Percentiles rank a stretch among this genome's conserved stretches.
Evolutionary conservation across 352 stramenopile genomes (phyloP).

Genomic region (Phytophthora ramorum): DNA sequence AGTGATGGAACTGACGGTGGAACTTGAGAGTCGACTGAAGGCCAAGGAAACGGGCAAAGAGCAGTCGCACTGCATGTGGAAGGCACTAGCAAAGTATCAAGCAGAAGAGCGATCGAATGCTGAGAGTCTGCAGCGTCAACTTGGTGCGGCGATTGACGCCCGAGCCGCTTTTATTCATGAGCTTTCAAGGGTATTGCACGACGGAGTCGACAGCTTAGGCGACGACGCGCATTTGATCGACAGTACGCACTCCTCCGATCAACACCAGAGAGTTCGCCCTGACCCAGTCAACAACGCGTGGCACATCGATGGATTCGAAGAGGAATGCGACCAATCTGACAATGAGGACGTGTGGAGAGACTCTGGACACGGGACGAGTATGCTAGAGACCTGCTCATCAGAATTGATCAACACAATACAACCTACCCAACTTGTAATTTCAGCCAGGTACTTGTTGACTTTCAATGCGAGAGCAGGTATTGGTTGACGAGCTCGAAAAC

Average conservation of each 20-base stretch:
- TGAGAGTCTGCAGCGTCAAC: conserved; percentile 12
- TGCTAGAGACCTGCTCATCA: neutral
- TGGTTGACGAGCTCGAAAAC: too few relatives aligned
- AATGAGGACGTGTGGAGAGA: conserved; percentile 5
- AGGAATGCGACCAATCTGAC: neutral
- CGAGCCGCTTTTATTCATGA: conserved; percentile 15
- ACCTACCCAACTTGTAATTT: neutral
- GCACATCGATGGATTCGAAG: neutral
- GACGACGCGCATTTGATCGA: conserved; percentile 3
- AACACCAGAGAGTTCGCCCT: conserved; percentile 2
- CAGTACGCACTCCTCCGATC: neutral
- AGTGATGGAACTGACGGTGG: conserved; percentile 18
- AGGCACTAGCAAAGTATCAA: conserved; percentile 11
- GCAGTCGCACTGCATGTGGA: conserved; percentile 1
- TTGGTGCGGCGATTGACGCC: conserved; percentile 13
- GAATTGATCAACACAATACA: neutral
- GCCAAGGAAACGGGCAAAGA: neutral
- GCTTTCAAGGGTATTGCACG: conserved; percentile 10
- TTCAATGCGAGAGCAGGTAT: too few relatives aligned
- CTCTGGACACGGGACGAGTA: neutral
- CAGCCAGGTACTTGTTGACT: neutral
- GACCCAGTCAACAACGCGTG: conserved; percentile 3
- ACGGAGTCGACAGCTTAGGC: neutral
- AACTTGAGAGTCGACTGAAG: conserved; percentile 11
- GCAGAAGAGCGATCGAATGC: conserved; percentile 11